Evolutionary conservation across 2,329 filamentous ascomycete species (phyloP).

Genomic region (Phialophora verrucosa): DNA sequence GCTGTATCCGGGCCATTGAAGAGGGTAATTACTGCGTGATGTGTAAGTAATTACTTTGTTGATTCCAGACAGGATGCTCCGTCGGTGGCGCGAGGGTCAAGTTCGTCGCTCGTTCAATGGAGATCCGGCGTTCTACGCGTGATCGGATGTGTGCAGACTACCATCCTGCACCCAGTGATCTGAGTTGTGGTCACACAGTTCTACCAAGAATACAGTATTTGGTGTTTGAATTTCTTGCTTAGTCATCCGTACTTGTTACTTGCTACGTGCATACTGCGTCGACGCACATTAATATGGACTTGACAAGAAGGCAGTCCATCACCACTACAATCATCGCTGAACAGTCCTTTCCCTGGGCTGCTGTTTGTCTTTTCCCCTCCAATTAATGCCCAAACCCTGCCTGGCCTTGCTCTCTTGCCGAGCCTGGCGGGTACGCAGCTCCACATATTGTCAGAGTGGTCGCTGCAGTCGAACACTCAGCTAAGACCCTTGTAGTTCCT

Average conservation of each 20-base stretch:
- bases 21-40: neutral
- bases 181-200: neutral
- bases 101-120: neutral
- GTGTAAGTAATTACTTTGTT: neutral
- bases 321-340: neutral
- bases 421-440: too few relatives aligned
- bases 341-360: neutral
- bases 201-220: neutral
- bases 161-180: neutral
- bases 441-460: neutral
- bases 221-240: neutral
- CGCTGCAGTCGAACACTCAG: neutral
- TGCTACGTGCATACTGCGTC: neutral
- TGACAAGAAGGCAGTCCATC: neutral
- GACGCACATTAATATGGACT: neutral
- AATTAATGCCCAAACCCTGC: neutral
- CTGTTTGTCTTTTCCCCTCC: neutral
- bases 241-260: neutral
- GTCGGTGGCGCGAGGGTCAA: neutral
- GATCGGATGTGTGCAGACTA: neutral
- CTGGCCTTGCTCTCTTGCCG: neutral
- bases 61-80: neutral
- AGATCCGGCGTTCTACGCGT: neutral
- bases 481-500: neutral
- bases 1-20: neutral